These are phyloP conservation scores for Stylonectria norvegica DNA, from an alignment of 2,329 filamentous ascomycete species.

Conservation along the genomic window DNA sequence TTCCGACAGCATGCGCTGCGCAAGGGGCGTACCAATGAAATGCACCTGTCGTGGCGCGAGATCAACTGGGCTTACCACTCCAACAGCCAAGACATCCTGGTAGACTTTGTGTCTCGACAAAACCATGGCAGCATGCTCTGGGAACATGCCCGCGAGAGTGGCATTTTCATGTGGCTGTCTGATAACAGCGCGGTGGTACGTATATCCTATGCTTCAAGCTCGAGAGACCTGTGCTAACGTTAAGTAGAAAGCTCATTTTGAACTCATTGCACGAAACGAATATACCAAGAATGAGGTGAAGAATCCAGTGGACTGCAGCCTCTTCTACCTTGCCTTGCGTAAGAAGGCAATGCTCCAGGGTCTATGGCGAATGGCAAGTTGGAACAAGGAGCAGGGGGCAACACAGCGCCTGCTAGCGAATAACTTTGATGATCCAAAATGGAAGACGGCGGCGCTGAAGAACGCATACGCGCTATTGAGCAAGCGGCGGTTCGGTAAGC, in stretches of 20 bases:
- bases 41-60: slow-evolving; percentile 71
- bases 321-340: slow-evolving; percentile 85
- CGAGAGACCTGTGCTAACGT: background rate
- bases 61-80: slow-evolving; percentile 86
- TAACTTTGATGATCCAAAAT: slow-evolving; percentile 82
- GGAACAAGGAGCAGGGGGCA: slow-evolving; percentile 79
- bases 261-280: slow-evolving; percentile 86
- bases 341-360: slow-evolving; percentile 91
- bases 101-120: slow-evolving; percentile 77
- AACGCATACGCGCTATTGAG: slow-evolving; percentile 95
- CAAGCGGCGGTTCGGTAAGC: slow-evolving; percentile 76
- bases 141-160: slow-evolving; percentile 80
- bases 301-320: slow-evolving; percentile 84
- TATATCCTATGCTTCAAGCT: slow-evolving; percentile 5
- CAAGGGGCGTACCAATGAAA: slow-evolving; percentile 60
- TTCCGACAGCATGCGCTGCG: slow-evolving; percentile 77
- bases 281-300: slow-evolving; percentile 85
- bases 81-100: slow-evolving; percentile 80
- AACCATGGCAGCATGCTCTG: slow-evolving; percentile 78
- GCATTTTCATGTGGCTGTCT: slow-evolving; percentile 92
- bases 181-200: slow-evolving; percentile 73
- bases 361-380: slow-evolving; percentile 89
- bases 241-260: slow-evolving; percentile 63
- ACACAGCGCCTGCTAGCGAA: slow-evolving; percentile 82
- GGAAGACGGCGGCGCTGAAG: slow-evolving; percentile 86